phyloP scores from a whole-genome alignment of 2,329 filamentous ascomycete genomes.

The Beauveria medogensis region DNA sequence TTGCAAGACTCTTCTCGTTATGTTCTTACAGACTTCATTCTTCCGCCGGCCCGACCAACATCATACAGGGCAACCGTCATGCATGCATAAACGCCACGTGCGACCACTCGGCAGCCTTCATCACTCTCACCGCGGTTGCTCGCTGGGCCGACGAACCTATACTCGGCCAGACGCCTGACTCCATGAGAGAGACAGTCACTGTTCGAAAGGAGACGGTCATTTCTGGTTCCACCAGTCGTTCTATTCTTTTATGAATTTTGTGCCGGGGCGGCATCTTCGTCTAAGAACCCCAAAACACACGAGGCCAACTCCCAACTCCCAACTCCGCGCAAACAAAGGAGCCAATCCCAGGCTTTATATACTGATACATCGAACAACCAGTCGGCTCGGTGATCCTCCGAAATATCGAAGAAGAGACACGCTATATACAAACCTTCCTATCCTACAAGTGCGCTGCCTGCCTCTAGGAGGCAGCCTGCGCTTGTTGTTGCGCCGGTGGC shows the following conservation, averaged over 20 bases:
- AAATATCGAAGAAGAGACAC: not conserved
- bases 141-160: not conserved
- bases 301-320: constrained; percentile 10
- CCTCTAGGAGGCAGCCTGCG: constrained; percentile 15
- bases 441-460: constrained; percentile 12
- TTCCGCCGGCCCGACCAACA: not conserved
- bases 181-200: not conserved
- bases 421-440: constrained; percentile 9
- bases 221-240: constrained; percentile 7
- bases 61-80: not conserved
- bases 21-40: too few species aligned
- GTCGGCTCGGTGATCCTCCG: not conserved
- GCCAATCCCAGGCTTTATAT: constrained; percentile 1
- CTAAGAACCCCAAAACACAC: constrained; percentile 7
- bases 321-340: constrained; percentile 10
- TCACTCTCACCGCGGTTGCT: not conserved
- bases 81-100: not conserved
- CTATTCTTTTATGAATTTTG: constrained; percentile 9
- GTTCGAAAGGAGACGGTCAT: not conserved
- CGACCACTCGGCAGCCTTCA: not conserved
- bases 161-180: not conserved
- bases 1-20: not conserved
- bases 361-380: constrained; percentile 6
- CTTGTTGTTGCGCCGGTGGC: constrained; percentile 15
- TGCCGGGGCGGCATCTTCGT: constrained; percentile 6